Base-by-base conservation (phyloP, 805 yeast genomes). In the Metschnikowia lunata region DNA sequence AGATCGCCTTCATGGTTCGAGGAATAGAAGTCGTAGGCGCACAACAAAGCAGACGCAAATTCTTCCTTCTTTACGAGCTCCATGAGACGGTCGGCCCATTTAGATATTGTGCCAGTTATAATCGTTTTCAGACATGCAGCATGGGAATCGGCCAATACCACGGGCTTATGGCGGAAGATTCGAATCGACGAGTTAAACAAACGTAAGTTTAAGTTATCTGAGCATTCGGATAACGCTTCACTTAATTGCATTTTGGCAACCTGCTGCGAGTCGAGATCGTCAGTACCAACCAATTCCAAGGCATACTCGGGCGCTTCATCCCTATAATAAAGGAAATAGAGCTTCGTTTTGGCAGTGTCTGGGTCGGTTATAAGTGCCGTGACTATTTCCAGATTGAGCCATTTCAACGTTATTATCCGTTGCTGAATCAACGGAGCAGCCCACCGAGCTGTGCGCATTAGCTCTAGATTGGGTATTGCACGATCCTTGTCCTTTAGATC, bases 61-160 rank as follows among this genome's bases (percentile, higher is more conserved):
- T 74, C 59, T 1, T 76, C 79, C 1, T 62, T 51, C 9, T 75
- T 66, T 38, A 88, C 66, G 10, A 76, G 56, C 7, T 62, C 67
- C 45, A 76, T 59, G 1, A 86, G 60, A 26, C 71, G 66, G 51
- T 85, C 90, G 0, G 83, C 87, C 96, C 89, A 88, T 52, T 75
- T 80, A 2, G 80, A 67, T 12, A 80, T 61, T 23, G 79, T 68
- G 0, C 90, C 95, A 2, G 82, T 71, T 6, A 65, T 74, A 0
- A 88, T 37, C 18, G 75, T 70, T 26, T 41, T 46, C 23, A 30
- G 36, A 12, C 49, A 50, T 26, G 34, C n/a, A 5, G 47, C 14
- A 34, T 40, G 50, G 2, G 51, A 43, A 18, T 47, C 48, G 12
- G 56, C 47, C 29, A 58, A 39, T 6, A 59, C 31, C 32, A 65